phyloP scores from a whole-genome alignment of 805 yeast species.

The Lachancea lanzarotensis region DNA sequence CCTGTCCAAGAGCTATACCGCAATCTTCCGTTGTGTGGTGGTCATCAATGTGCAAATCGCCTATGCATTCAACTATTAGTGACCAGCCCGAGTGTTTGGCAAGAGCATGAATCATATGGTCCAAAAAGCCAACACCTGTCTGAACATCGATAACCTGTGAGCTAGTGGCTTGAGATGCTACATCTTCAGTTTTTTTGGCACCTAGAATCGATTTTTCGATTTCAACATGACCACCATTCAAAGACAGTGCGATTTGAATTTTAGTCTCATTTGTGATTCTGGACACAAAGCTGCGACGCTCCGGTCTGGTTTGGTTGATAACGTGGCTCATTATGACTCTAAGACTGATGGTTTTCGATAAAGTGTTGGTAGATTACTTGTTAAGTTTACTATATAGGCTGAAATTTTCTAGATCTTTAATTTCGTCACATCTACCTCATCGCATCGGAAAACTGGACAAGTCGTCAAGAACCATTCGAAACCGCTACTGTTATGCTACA shows the following conservation, averaged over 20 bases:
- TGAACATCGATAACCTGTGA: slow-evolving; percentile 73
- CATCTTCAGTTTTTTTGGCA: slow-evolving; percentile 34
- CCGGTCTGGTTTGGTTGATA: slow-evolving; percentile 6
- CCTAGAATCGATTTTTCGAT: slow-evolving; percentile 54
- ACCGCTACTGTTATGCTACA: not conserved
- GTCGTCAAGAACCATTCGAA: not conserved
- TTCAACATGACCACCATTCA: slow-evolving; percentile 78
- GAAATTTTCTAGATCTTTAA: not conserved
- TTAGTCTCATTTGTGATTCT: slow-evolving; percentile 90
- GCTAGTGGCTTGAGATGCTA: slow-evolving; percentile 63
- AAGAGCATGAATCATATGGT: slow-evolving; percentile 95
- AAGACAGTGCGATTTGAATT: slow-evolving; percentile 73
- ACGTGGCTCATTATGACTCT: not conserved
- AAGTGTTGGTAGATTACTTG: not conserved
- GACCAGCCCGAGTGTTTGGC: slow-evolving; percentile 99
- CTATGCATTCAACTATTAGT: slow-evolving; percentile 77
- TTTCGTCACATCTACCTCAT: not conserved
- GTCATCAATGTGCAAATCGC: slow-evolving; percentile 93
- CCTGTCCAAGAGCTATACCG: slow-evolving; percentile 84
- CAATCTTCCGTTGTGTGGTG: slow-evolving; percentile 97
- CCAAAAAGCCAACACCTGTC: slow-evolving; percentile 92
- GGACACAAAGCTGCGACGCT: slow-evolving; percentile 33
- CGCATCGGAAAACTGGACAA: not conserved
- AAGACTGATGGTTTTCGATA: not conserved
- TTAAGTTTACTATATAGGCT: not conserved